Base-by-base conservation (phyloP, 768 basidiomycete species). In the Nevesoporus exiguus region DNA sequence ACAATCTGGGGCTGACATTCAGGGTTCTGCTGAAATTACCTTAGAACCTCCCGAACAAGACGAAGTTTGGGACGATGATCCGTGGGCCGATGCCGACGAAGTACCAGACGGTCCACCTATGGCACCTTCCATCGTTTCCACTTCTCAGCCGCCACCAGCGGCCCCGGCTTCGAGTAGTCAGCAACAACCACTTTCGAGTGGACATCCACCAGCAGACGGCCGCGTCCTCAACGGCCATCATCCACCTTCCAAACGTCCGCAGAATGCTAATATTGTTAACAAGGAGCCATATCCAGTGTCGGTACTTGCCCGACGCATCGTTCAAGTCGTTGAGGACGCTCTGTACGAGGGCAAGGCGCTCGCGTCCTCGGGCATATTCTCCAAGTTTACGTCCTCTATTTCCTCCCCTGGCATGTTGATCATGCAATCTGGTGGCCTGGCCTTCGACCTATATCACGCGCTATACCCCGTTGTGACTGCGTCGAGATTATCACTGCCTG, bases 391-490 rank as follows among this genome's bases (percentile, higher is more conserved):
- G 0, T 57, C 70, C 27, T 60, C 77, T 29, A 61, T 60, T 27
- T 67, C 61, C 2, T 56, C 71, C 3, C 77, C 81, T 19, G 86
- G 88, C 10, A 73, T 71, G 2, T 71, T 85, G 21, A 74, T 94
- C 24, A 63, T 80, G 41, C 80, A 85, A 58, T 77, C 86, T 1
- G 79, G 86, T 17, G 74, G 82, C 3, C 78, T 85, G 17, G 76
- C 85, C 2, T 75, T 96, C 51, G 93, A 95, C 50, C 73, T 97
- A 9, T 89, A 85, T 71, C 80, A 88, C 41, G 90, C 90, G 1
- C 67, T 97, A 24, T 84, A 89, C 65, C 91, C 91, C 13, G 77
- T 88, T 34, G 76, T 77, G 31, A 83, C 82, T 55, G 68, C 74
- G 0, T 61, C 73, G 34, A 72, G 76, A 42, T 68, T 89, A 29